phyloP scores from a whole-genome alignment of 257 asterid genomes.

The Verbascum thapsus region DNA sequence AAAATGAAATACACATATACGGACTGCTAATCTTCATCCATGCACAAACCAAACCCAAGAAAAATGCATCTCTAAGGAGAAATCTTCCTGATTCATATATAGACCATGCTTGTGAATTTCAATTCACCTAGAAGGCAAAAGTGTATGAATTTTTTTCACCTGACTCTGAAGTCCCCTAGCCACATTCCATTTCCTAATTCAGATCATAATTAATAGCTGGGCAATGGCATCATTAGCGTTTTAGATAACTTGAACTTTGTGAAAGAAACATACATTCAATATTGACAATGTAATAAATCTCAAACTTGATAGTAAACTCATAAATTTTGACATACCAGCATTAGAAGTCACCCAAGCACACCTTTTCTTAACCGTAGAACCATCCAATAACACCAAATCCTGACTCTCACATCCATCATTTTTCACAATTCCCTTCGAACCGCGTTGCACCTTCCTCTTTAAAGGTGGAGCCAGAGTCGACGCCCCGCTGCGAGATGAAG shows the following conservation, averaged over 20 bases:
- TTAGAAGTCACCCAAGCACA: conserved; percentile 99
- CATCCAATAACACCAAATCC: conserved; percentile 44
- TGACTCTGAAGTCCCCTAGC: conserved; percentile 7
- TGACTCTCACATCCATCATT: conserved; percentile 47
- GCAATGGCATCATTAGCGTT: conserved; percentile 12
- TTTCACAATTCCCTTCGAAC: conserved; percentile 40
- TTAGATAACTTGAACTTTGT: conserved; percentile 2
- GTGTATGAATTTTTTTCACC: neutral
- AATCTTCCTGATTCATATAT: conserved; percentile 10
- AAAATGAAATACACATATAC: too few relatives aligned
- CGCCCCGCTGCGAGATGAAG: conserved; percentile 82
- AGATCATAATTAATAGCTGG: conserved; percentile 8
- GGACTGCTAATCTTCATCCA: conserved; percentile 17
- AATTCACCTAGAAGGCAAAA: neutral
- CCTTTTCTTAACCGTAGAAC: conserved; percentile 59
- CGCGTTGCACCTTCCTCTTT: conserved; percentile 55
- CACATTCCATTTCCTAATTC: conserved; percentile 13
- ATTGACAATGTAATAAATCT: conserved; percentile 12
- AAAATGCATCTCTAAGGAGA: neutral
- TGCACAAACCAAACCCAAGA: neutral
- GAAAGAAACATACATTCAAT: conserved; percentile 14
- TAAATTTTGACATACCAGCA: conserved; percentile 28
- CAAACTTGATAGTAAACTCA: neutral
- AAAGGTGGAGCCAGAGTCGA: conserved; percentile 38
- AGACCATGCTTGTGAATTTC: neutral